Percentiles rank a stretch among this genome's conserved stretches.
Evolutionary conservation across 768 basidiomycete species (phyloP).

Genomic region (Phlebiopsis gigantea): DNA sequence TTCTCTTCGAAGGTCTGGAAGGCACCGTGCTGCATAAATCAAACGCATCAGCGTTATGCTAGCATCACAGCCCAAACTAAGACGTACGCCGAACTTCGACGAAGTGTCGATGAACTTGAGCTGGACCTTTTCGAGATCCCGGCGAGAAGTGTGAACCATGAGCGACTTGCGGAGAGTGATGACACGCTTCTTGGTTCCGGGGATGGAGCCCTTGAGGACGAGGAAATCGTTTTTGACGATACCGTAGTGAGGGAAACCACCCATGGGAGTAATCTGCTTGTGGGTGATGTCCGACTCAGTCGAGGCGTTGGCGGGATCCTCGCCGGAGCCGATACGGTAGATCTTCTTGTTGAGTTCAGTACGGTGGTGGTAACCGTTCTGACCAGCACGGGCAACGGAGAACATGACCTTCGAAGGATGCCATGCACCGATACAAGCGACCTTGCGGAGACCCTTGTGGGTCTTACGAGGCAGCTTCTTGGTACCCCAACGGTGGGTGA

Average conservation of each 20-base stretch:
- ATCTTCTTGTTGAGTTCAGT: slow-evolving; percentile 99
- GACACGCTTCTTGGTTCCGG: slow-evolving; percentile 97
- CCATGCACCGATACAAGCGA: slow-evolving; percentile 98
- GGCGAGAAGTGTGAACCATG: slow-evolving; percentile 92
- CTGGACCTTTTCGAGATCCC: slow-evolving; percentile 95
- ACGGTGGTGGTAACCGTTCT: slow-evolving; percentile 97
- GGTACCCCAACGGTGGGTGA: slow-evolving; percentile 98
- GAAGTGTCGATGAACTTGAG: slow-evolving; percentile 99
- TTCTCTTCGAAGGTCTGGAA: slow-evolving; percentile 99
- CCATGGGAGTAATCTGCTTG: slow-evolving; percentile 93
- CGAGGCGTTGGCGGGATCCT: slow-evolving; percentile 78
- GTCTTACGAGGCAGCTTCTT: slow-evolving; percentile 99
- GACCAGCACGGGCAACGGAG: slow-evolving; percentile 99
- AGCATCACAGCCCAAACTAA: neutral
- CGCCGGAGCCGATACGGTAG: slow-evolving; percentile 85
- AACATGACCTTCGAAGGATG: slow-evolving; percentile 99
- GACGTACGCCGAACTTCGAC: slow-evolving; percentile 90
- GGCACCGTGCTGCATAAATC: slow-evolving; percentile 66
- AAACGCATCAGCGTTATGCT: slow-evolving; percentile 1
- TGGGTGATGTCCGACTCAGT: slow-evolving; percentile 93
- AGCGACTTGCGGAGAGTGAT: slow-evolving; percentile 96
- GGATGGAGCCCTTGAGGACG: slow-evolving; percentile 92
- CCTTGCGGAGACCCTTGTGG: slow-evolving; percentile 99
- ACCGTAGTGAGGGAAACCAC: slow-evolving; percentile 99
- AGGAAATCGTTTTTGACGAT: slow-evolving; percentile 98